Evolutionary conservation across 495 filamentous ascomycete genomes (phyloP), one percentile per base, ranked within the genome.

Genomic region (Penicillium robsamsonii): DNA sequence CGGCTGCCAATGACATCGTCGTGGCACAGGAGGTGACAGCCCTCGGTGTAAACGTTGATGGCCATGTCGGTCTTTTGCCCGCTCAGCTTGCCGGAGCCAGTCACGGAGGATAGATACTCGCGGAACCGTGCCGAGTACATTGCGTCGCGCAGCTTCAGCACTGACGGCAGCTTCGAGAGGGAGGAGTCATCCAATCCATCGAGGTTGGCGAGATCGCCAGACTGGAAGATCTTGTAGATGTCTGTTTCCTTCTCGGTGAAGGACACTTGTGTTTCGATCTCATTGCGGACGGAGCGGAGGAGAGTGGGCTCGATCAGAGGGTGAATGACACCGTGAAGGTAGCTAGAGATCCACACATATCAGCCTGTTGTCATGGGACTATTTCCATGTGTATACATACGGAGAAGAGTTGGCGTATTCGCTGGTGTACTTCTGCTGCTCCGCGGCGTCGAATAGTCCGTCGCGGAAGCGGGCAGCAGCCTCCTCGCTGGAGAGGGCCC

Each of bases 181-280:
- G 91, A 89, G 0, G 87, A 82, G 65, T 91, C 84, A 50, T 95
- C 89, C 7, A 99, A 79, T 5, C 94, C 94, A 72, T 96, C 91
- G 42, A 99, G 85, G 69, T 99, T 99, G 9, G 94, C 95, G 17
- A 99, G 80, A 68, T 99, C 94, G 52, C 94, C 94, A 29, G 93
- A 97, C 74, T 97, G 94, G 79, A 97, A 92, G 69, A 97, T 97
- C 72, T 94, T 96, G 80, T 99, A 99, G 74, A 99, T 97, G 72
- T 99, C 95, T 55, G 94, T 99, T 70, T 99, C 94, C 75, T 99
- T 99, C 60, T 92, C 92, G 46, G 94, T 96, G 75, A 98, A 98
- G 66, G 87, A 85, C 57, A 99, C 84, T 64, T 94, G 90, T 46
- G 83, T 78, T 71, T 88, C 85, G 68, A 97, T 92, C 77, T 99